A percentile compares a stretch with the other conserved stretches of the same genome.
These are phyloP conservation scores for Psilocybe sp. DNA, from an alignment of 768 basidiomycete species.

Conservation along the genomic window DNA sequence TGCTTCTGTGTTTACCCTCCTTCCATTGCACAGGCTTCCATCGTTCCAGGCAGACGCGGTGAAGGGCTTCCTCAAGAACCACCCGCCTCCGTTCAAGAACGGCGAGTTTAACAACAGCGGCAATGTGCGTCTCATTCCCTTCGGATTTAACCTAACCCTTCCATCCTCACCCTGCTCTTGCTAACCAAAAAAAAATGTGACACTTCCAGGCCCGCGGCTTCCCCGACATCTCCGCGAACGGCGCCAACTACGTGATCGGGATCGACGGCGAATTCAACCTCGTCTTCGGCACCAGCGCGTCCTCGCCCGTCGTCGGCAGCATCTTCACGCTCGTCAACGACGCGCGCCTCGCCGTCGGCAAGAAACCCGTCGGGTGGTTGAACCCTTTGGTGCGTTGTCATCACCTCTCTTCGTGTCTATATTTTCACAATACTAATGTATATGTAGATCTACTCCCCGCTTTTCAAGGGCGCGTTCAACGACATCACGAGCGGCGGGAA, in stretches of 20 bases:
- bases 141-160: too few relatives aligned
- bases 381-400: constrained; percentile 41
- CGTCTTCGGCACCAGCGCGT: constrained; percentile 49
- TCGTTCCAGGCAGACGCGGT: constrained; percentile 43
- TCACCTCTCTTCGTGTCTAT: background rate
- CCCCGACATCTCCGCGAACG: constrained; percentile 54
- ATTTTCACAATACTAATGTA: too few relatives aligned
- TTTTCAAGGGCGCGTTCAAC: constrained; percentile 33
- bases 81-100: constrained; percentile 37
- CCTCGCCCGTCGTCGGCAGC: constrained; percentile 46
- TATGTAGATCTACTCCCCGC: constrained; percentile 30
- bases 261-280: constrained; percentile 38
- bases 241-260: constrained; percentile 29
- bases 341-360: constrained; percentile 40
- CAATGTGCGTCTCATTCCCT: constrained; percentile 18
- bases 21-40: constrained; percentile 23
- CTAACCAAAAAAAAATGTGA: too few relatives aligned
- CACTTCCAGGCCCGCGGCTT: constrained; percentile 47
- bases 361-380: constrained; percentile 46
- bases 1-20: constrained; percentile 3
- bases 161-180: too few relatives aligned
- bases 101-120: constrained; percentile 46
- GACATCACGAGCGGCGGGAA: constrained; percentile 40
- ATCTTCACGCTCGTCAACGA: constrained; percentile 54
- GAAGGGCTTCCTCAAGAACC: constrained; percentile 31